Conservation (phyloP, 176 grass and related monocot species). For the Eremochloa ophiuroides region DNA sequence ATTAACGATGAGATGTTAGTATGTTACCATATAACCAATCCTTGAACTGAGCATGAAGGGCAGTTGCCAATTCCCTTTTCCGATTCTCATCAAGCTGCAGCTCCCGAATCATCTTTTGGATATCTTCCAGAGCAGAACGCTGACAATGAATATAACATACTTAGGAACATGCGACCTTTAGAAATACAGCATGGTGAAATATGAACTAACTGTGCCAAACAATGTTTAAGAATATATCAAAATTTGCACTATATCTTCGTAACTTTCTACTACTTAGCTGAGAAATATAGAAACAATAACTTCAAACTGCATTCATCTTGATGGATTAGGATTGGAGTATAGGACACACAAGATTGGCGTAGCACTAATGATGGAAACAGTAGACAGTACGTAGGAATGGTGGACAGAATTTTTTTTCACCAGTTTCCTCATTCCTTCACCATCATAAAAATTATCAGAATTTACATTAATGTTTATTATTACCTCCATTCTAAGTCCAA, state of each 20-base stretch:
- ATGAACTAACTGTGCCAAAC: not conserved
- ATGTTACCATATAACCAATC: conserved; percentile 95
- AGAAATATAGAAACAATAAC: not conserved
- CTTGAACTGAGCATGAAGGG: conserved; percentile 92
- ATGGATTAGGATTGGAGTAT: not conserved
- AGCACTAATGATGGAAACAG: not conserved
- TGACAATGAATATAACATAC: conserved; percentile 38
- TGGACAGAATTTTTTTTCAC: not conserved
- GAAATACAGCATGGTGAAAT: not conserved
- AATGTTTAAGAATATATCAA: conserved; percentile 1
- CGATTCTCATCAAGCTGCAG: conserved; percentile 85
- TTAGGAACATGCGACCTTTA: not conserved
- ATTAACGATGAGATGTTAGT: conserved; percentile 40
- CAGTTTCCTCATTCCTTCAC: not conserved
- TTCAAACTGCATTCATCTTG: not conserved
- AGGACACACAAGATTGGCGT: not conserved
- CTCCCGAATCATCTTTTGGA: conserved; percentile 67
- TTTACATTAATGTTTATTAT: not conserved
- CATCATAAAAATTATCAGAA: not conserved
- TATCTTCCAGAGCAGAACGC: conserved; percentile 66
- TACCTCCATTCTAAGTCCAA: not conserved
- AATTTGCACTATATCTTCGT: not conserved
- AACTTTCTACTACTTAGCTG: not conserved
- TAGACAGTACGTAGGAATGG: not conserved
- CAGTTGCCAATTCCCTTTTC: conserved; percentile 70